These are phyloP conservation scores for Polygonum aviculare DNA, from an alignment of 148 eudicot genomes.

Conservation along the genomic window DNA sequence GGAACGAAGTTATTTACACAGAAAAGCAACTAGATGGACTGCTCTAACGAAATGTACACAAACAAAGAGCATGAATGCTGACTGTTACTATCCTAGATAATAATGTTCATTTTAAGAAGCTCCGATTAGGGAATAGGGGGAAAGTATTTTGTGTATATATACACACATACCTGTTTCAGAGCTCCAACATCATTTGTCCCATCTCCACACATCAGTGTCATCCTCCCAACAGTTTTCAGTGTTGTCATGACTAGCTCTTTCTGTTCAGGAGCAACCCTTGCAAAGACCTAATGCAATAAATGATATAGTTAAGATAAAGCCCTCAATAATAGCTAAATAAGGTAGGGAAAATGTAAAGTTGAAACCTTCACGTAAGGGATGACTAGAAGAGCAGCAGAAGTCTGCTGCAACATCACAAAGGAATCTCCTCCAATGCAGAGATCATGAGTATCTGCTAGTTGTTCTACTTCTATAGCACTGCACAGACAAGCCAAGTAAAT, in stretches of 20 bases:
- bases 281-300: conserved; percentile 60
- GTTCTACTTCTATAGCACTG: conserved; percentile 71
- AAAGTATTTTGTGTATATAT: background rate
- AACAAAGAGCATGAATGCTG: background rate
- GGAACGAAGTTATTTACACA: background rate
- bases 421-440: conserved; percentile 90
- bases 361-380: conserved; percentile 89
- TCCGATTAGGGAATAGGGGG: background rate
- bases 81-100: background rate
- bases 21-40: too few species aligned
- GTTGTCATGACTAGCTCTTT: conserved; percentile 95
- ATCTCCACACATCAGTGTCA: conserved; percentile 95
- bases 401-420: conserved; percentile 86
- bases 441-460: conserved; percentile 64
- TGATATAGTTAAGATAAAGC: background rate
- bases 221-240: conserved; percentile 80
- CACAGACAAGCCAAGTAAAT: conserved; percentile 10
- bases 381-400: conserved; percentile 58
- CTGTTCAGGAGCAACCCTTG: conserved; percentile 97
- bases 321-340: background rate
- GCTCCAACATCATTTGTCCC: conserved; percentile 98
- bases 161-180: conserved; percentile 67
- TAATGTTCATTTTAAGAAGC: background rate
- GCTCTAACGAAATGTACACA: background rate
- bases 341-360: background rate